Conservation (phyloP, 257 asterid species). For the Salvia hispanica region DNA sequence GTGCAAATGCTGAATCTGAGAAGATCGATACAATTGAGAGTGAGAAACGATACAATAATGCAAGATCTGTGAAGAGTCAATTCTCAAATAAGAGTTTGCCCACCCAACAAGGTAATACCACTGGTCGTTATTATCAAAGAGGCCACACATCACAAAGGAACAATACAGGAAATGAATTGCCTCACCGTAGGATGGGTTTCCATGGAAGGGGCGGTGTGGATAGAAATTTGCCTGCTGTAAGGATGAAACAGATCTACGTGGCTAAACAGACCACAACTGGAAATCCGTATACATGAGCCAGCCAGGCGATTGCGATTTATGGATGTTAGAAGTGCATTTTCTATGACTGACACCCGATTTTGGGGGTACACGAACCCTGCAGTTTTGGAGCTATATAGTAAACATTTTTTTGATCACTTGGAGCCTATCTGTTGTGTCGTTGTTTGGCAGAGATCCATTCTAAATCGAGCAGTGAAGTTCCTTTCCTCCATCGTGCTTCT, state of each 20-base stretch:
- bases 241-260: slow-evolving; percentile 86
- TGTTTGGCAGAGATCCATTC: slow-evolving; percentile 1
- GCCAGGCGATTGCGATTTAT: neutral
- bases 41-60: slow-evolving; percentile 42
- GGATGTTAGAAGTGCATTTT: slow-evolving; percentile 10
- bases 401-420: slow-evolving; percentile 19
- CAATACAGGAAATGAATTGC: slow-evolving; percentile 62
- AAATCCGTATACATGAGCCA: slow-evolving; percentile 51
- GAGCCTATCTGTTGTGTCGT: slow-evolving; percentile 21
- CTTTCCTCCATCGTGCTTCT: slow-evolving; percentile 1
- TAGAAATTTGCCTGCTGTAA: slow-evolving; percentile 56
- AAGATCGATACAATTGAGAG: slow-evolving; percentile 38
- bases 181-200: slow-evolving; percentile 72
- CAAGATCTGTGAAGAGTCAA: slow-evolving; percentile 45
- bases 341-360: slow-evolving; percentile 28
- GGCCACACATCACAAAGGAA: slow-evolving; percentile 59
- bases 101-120: slow-evolving; percentile 45
- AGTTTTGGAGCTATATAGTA: slow-evolving; percentile 28
- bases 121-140: slow-evolving; percentile 58
- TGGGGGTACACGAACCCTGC: slow-evolving; percentile 1
- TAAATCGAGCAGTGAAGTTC: slow-evolving; percentile 7
- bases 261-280: slow-evolving; percentile 68
- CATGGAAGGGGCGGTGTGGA: slow-evolving; percentile 72
- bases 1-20: slow-evolving; percentile 45
- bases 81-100: slow-evolving; percentile 53